Percentiles rank a stretch among this genome's conserved stretches.
These are phyloP conservation scores for Fusarium siculi DNA, from an alignment of 2,329 filamentous ascomycete species.

Conservation along the genomic window DNA sequence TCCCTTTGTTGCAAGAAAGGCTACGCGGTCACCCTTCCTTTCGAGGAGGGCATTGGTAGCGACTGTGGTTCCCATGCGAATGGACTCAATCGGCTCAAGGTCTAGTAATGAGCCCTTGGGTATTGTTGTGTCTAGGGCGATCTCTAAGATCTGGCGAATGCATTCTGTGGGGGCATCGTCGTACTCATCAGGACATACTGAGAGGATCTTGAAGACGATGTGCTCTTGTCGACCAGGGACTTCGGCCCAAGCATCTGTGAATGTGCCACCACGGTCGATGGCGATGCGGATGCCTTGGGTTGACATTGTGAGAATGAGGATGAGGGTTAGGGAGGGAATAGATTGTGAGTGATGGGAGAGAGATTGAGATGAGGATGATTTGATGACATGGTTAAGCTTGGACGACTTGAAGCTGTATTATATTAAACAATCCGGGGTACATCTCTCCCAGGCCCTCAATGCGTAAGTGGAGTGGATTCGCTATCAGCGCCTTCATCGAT, in stretches of 20 bases:
- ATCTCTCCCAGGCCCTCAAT: neutral
- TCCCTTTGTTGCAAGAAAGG: slow-evolving; percentile 76
- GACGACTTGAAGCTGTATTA: slow-evolving; percentile 30
- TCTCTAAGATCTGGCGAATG: slow-evolving; percentile 63
- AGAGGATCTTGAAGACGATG: slow-evolving; percentile 42
- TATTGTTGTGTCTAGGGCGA: slow-evolving; percentile 46
- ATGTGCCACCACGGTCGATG: slow-evolving; percentile 45
- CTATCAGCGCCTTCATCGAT: neutral
- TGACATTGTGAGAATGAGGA: slow-evolving; percentile 17
- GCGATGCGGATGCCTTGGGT: slow-evolving; percentile 43
- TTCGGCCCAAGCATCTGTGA: slow-evolving; percentile 43
- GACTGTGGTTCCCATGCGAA: slow-evolving; percentile 84
- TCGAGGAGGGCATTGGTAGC: slow-evolving; percentile 82
- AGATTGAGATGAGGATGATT: neutral
- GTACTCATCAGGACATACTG: slow-evolving; percentile 76
- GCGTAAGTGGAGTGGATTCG: slow-evolving; percentile 16
- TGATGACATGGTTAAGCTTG: neutral
- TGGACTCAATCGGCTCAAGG: slow-evolving; percentile 64
- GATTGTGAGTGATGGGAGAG: neutral
- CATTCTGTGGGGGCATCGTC: slow-evolving; percentile 79
- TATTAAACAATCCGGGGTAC: slow-evolving; percentile 9
- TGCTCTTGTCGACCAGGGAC: slow-evolving; percentile 35
- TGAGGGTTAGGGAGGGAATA: neutral
- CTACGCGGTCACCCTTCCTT: slow-evolving; percentile 77
- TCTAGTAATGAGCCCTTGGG: slow-evolving; percentile 50